Evolutionary conservation across 2,329 filamentous ascomycete species (phyloP).

Genomic region (Fusarium sulawesiense): DNA sequence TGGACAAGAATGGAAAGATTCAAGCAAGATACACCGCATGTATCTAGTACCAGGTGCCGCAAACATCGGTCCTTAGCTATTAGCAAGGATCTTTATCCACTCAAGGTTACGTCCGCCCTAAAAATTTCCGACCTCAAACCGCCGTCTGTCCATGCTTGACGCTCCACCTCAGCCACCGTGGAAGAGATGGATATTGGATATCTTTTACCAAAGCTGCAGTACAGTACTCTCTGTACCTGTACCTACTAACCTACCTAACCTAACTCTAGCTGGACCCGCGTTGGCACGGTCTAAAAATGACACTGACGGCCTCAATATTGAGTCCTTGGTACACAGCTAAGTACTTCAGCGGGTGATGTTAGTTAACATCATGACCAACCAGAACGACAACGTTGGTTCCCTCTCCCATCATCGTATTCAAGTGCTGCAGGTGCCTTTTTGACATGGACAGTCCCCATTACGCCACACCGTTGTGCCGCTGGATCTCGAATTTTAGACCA

Average conservation of each 20-base stretch:
- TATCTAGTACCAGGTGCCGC: conserved; percentile 37
- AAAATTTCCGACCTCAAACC: conserved; percentile 46
- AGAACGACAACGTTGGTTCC: conserved; percentile 6
- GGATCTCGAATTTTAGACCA: conserved; percentile 39
- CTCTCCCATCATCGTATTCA: conserved; percentile 31
- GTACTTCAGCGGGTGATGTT: conserved; percentile 37
- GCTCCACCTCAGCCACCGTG: conserved; percentile 39
- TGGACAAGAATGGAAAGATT: conserved; percentile 10
- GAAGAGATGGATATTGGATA: conserved; percentile 14
- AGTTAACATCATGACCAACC: not conserved
- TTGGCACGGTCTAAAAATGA: conserved; percentile 33
- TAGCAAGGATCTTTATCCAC: conserved; percentile 40
- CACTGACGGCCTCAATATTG: conserved; percentile 45
- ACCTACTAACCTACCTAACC: not conserved
- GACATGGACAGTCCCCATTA: conserved; percentile 19
- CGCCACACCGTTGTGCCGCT: conserved; percentile 37
- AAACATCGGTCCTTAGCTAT: conserved; percentile 23
- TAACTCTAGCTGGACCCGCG: conserved; percentile 39
- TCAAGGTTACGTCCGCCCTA: conserved; percentile 46
- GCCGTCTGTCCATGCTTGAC: conserved; percentile 41
- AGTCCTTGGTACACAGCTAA: conserved; percentile 33
- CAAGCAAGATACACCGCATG: conserved; percentile 18
- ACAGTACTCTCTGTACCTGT: not conserved
- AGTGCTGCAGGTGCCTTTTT: not conserved
- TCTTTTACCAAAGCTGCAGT: conserved; percentile 5